Evolutionary conservation across 805 yeast species (phyloP).

Genomic region (Priceomyces melissophilus): DNA sequence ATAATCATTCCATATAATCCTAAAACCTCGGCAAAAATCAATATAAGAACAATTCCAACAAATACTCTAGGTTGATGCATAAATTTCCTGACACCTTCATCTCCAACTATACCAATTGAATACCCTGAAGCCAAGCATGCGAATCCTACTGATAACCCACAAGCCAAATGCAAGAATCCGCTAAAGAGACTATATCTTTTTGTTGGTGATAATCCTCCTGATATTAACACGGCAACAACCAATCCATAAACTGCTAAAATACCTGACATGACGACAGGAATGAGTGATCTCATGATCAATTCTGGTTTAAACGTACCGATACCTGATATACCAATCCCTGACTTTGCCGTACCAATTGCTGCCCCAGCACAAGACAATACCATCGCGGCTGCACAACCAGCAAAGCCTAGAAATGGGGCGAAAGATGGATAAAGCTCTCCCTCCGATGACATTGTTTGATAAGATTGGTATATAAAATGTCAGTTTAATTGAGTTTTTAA

Average conservation of each 20-base stretch:
- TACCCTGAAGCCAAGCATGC: constrained; percentile 96
- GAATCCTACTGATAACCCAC: constrained; percentile 95
- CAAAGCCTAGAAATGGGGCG: constrained; percentile 97
- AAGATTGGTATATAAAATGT: background rate
- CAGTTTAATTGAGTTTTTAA: background rate
- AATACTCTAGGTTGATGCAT: constrained; percentile 87
- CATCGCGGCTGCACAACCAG: constrained; percentile 95
- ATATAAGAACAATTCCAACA: constrained; percentile 85
- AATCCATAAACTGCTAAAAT: constrained; percentile 94
- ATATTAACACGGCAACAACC: constrained; percentile 93
- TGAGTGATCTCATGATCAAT: constrained; percentile 88
- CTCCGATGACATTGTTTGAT: constrained; percentile 22
- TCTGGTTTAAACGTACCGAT: constrained; percentile 98
- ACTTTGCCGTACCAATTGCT: constrained; percentile 96
- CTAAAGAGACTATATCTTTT: constrained; percentile 81
- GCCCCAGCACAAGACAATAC: constrained; percentile 94
- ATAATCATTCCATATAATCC: constrained; percentile 93
- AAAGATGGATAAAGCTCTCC: constrained; percentile 80
- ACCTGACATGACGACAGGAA: constrained; percentile 98
- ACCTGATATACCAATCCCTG: constrained; percentile 98
- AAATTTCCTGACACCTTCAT: constrained; percentile 83
- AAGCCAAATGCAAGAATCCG: constrained; percentile 97
- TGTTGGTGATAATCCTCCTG: constrained; percentile 80
- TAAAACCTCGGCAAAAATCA: constrained; percentile 87
- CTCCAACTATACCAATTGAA: constrained; percentile 93